Percentiles rank a stretch among this genome's conserved stretches.
These are phyloP conservation scores for Plasmodiophora brassicae DNA, from an alignment of 208 protist species.

Conservation along the genomic window DNA sequence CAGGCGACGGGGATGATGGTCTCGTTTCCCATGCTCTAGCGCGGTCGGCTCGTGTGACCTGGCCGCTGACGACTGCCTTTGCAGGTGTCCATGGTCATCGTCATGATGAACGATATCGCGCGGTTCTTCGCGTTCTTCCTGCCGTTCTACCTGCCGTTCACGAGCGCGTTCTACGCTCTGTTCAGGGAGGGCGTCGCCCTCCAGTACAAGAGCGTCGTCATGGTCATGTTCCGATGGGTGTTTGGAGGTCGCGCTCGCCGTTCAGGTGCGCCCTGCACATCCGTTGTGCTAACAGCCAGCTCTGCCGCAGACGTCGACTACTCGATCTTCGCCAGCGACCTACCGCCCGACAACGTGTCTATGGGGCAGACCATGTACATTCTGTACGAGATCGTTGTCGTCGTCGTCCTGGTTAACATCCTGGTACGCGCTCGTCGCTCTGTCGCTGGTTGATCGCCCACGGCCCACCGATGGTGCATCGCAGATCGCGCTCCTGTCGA, in stretches of 20 bases:
- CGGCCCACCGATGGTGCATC: too few species aligned
- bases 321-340: neutral
- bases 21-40: neutral
- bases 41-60: neutral
- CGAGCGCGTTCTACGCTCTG: neutral
- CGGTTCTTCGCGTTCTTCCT: constrained; percentile 30
- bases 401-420: neutral
- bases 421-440: neutral
- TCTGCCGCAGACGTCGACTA: neutral
- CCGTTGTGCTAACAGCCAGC: too few species aligned
- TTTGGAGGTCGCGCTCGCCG: neutral
- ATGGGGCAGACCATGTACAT: neutral
- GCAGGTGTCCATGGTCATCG: neutral
- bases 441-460: neutral
- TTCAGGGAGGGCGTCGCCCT: neutral
- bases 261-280: neutral
- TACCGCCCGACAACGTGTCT: neutral
- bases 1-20: neutral
- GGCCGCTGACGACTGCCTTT: neutral
- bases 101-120: neutral
- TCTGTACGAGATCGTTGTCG: constrained; percentile 7
- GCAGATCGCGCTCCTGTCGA: neutral
- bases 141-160: neutral
- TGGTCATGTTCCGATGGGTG: neutral
- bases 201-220: neutral